Evolutionary conservation across 352 stramenopile genomes (phyloP), one percentile per base, ranked within the genome.

Genomic region (Thraustochytrium sp.): DNA sequence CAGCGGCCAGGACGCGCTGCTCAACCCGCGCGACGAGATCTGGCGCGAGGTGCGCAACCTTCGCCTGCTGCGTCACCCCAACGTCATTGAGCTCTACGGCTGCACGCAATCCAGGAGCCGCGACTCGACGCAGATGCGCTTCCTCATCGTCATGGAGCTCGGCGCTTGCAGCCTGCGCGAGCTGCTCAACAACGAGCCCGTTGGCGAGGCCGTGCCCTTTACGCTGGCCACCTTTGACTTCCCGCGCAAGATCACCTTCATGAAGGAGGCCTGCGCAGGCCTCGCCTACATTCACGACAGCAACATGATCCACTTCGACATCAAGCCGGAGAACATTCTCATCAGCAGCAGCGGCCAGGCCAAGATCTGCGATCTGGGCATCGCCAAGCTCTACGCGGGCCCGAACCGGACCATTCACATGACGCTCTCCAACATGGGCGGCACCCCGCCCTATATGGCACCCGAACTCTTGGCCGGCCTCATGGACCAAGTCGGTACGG

Each of bases 401-500:
- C 55, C 55, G 16, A 78, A 84, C 11, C 34, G 75, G 61, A 84
- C 54, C 13, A 59, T 80, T 1, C 38, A 78, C 34, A 76, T 75
- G 53, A 75, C 75, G 2, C 49, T 80, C 16, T 80, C 72, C n/a
- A 72, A n/a, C 21, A 80, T 68, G 49, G 61, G 75, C 46, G 75
- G 75, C 63, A 84, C 75, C 8, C 75, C 75, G 44, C 54, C 75
- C 9, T 84, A 76, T 36, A 84, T 84, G 75, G 55, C 75, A 1
- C 75, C 75, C 8, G 75, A 84, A 36, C 75, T 84, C 9, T 29
- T 84, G 38, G 31, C 26, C 11, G 61, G 75, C 31, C 26, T 56
- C 0, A 75, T 84, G 44, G 72, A 80, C 49, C 16, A 62, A 49
- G 49, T 96, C 80, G 95, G 90, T 36, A 96, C 94, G 80, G 89